Evolutionary conservation across 2,329 filamentous ascomycete genomes (phyloP).

Genomic region (Botrytis byssoidea): DNA sequence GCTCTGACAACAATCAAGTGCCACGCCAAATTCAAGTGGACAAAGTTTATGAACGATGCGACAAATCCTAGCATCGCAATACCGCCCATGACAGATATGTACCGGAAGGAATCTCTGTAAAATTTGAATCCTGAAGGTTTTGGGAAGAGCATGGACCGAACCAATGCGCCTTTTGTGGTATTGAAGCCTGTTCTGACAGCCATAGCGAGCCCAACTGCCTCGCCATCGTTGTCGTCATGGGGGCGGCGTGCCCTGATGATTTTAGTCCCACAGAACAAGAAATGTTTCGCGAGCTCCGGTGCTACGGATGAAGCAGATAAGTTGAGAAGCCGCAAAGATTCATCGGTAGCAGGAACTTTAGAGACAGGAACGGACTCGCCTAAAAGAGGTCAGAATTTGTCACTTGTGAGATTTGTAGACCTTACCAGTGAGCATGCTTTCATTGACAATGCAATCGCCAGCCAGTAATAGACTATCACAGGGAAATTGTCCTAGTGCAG

Average conservation of each 20-base stretch:
- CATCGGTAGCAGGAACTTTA: constrained; percentile 80
- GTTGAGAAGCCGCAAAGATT: constrained; percentile 73
- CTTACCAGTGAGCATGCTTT: constrained; percentile 89
- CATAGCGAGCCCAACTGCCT: constrained; percentile 87
- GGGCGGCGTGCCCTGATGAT: constrained; percentile 87
- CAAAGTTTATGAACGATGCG: constrained; percentile 89
- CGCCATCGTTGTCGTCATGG: constrained; percentile 79
- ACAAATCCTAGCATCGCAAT: constrained; percentile 85
- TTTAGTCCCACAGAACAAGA: constrained; percentile 93
- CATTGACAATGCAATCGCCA: constrained; percentile 97
- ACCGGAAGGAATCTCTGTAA: constrained; percentile 94
- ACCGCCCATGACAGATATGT: constrained; percentile 92
- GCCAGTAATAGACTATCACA: constrained; percentile 88
- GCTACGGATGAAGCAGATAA: constrained; percentile 78
- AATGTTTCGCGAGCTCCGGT: constrained; percentile 80
- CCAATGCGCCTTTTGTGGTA: constrained; percentile 92
- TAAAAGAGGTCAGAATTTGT: constrained; percentile 33
- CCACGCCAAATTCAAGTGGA: constrained; percentile 79
- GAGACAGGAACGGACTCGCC: constrained; percentile 96
- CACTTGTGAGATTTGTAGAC: neutral
- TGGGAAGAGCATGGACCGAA: constrained; percentile 97
- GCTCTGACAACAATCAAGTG: constrained; percentile 89
- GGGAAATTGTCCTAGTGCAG: constrained; percentile 81
- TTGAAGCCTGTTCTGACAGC: constrained; percentile 95
- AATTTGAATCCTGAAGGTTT: constrained; percentile 99